Base-by-base conservation (phyloP, 2,329 filamentous ascomycete genomes). In the Teratosphaeria pseudoeucalypti region DNA sequence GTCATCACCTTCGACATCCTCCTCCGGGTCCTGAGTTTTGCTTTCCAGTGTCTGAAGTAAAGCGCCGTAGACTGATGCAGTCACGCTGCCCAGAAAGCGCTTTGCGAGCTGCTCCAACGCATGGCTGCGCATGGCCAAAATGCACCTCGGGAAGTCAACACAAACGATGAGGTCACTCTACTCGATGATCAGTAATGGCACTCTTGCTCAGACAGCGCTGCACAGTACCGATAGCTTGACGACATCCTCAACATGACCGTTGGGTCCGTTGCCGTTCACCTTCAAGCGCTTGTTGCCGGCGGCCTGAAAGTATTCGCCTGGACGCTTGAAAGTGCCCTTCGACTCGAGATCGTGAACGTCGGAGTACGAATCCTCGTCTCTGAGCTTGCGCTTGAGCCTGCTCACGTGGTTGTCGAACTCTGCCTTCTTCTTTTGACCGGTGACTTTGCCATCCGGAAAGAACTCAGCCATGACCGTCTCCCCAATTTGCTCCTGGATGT, bases 91-190 rank as follows among this genome's bases (percentile, higher is more conserved):
- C 23, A 94, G 81, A 34, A 82, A 79, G 57, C 88, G 83, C 57
- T 85, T 81, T 1, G 85, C 90, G 59, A 91, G 82, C n/a, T 85
- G 80, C 57, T 87, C 84, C 2, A 97, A 84, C 23, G 85, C 84
- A 64, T 86, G 82, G 67, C 90, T 96, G 59, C 92, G 89, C 63
- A 96, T 79, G 56, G 89, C 85, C 10, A 96, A 89, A 6, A 87
- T 79, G 61, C 90, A 89, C 72, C 92, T 95, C 59, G 92, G 87
- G 68, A 90, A 87, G 70, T 96, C 96, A 58, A 96, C 79, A 32
- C 87, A 84, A 55, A 97, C 78, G 39, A 92, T 81, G 64, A 91
- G 78, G 60, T 88, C 82, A 56, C 84, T 82, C 86, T 95, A 70
- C 19, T 56, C n/a, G 59, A 62, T 55, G 62, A 63, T 68, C 60